Conservation (phyloP, 257 asterid species). For the Przewalskia tangutica region DNA sequence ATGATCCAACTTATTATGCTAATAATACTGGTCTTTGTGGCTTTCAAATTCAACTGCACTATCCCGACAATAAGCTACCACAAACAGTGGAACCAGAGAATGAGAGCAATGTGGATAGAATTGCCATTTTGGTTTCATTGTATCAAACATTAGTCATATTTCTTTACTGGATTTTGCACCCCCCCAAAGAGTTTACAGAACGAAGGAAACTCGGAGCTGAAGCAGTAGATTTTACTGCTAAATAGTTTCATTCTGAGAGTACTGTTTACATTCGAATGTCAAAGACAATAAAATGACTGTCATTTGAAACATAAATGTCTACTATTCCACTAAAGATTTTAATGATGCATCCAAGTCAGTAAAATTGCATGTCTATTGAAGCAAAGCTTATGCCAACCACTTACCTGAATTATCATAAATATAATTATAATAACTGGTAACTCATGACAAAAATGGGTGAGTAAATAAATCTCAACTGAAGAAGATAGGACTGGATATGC, state of each 20-base stretch:
- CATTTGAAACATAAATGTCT: not conserved
- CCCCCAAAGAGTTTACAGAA: not conserved
- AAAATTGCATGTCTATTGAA: not conserved
- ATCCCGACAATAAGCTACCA: not conserved
- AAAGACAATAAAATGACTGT: not conserved
- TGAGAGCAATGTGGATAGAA: constrained; percentile 10
- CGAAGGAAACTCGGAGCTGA: not conserved
- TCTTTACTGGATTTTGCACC: constrained; percentile 3
- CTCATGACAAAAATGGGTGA: no score
- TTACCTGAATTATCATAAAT: no score
- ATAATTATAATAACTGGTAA: no score
- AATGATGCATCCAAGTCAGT: not conserved
- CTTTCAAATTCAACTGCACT: constrained; percentile 14
- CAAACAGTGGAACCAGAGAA: not conserved
- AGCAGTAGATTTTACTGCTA: not conserved
- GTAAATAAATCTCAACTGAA: not conserved
- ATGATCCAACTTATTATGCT: no score
- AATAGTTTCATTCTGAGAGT: not conserved
- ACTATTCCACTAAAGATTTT: not conserved
- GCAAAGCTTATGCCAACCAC: no score
- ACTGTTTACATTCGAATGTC: not conserved
- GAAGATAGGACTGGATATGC: not conserved
- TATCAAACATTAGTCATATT: not conserved
- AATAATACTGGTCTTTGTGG: constrained; percentile 29
- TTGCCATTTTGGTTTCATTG: constrained; percentile 15